A percentile compares a stretch with the other conserved stretches of the same genome.
Evolutionary conservation across 768 basidiomycete species (phyloP).

Genomic region (Lactarius hatsudake): DNA sequence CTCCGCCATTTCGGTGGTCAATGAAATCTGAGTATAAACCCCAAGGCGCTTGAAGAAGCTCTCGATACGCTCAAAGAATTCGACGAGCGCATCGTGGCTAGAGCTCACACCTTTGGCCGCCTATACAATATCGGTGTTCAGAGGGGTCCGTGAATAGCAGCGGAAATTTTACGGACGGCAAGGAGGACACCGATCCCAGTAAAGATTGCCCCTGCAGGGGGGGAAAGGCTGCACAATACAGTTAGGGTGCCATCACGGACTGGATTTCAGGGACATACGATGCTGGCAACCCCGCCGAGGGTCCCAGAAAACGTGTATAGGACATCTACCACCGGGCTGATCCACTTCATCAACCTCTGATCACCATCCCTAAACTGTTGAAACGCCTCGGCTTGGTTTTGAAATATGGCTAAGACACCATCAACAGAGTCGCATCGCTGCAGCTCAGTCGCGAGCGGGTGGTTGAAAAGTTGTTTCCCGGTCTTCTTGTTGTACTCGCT

Average conservation of each 20-base stretch:
- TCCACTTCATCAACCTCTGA: neutral
- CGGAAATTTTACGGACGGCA: neutral
- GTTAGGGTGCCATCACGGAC: neutral
- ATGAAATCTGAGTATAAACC: neutral
- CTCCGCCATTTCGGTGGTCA: neutral
- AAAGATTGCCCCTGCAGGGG: neutral
- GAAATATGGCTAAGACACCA: neutral
- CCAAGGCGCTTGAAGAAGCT: conserved; percentile 2
- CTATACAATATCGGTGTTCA: neutral
- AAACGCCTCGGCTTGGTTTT: neutral
- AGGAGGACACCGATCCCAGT: conserved; percentile 10
- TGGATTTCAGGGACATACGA: neutral
- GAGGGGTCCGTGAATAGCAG: neutral
- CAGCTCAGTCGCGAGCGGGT: conserved; percentile 1
- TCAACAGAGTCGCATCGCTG: conserved; percentile 2
- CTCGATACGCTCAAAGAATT: conserved; percentile 1
- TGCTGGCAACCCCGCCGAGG: neutral
- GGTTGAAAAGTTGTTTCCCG: neutral
- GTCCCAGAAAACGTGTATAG: neutral
- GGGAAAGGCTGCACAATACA: neutral
- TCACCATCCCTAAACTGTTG: neutral
- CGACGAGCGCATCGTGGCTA: conserved; percentile 1
- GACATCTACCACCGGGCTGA: neutral
- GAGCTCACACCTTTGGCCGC: neutral
- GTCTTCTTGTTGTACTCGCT: neutral